Evolutionary conservation across 2,329 filamentous ascomycete species (phyloP).

Genomic region (Diaporthe eres): DNA sequence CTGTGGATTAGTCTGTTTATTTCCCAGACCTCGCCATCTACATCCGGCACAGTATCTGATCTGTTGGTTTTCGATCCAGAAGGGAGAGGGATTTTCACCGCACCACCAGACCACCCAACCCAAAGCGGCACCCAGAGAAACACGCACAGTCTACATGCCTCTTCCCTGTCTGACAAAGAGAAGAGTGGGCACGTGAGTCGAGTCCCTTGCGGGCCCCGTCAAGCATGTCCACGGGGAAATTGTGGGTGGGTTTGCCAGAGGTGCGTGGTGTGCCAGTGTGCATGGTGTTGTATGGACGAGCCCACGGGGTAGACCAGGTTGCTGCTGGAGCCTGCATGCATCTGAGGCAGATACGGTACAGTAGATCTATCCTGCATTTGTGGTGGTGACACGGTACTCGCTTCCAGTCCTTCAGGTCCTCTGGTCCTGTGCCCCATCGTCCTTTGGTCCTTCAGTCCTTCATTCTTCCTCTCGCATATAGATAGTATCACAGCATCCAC

Average conservation of each 20-base stretch:
- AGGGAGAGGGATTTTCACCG: neutral
- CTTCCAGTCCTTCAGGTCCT: neutral
- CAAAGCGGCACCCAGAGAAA: neutral
- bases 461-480: neutral
- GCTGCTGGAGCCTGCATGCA: conserved; percentile 4
- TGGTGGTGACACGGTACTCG: neutral
- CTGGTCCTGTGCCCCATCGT: neutral
- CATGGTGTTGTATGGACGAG: neutral
- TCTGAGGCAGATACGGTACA: neutral
- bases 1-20: neutral
- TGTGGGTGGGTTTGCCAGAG: neutral
- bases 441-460: neutral
- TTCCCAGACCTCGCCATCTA: neutral
- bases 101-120: neutral
- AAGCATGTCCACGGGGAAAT: conserved; percentile 12
- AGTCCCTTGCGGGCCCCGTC: neutral
- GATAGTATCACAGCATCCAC: neutral
- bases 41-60: neutral
- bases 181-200: conserved; percentile 17
- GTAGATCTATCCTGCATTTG: conserved; percentile 6
- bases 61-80: neutral
- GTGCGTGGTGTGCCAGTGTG: too few species aligned
- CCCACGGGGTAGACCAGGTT: neutral
- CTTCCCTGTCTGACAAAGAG: conserved; percentile 11
- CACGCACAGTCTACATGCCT: neutral